Conservation (phyloP, 2,329 filamentous ascomycete genomes). For the Diaporthe amygdali region DNA sequence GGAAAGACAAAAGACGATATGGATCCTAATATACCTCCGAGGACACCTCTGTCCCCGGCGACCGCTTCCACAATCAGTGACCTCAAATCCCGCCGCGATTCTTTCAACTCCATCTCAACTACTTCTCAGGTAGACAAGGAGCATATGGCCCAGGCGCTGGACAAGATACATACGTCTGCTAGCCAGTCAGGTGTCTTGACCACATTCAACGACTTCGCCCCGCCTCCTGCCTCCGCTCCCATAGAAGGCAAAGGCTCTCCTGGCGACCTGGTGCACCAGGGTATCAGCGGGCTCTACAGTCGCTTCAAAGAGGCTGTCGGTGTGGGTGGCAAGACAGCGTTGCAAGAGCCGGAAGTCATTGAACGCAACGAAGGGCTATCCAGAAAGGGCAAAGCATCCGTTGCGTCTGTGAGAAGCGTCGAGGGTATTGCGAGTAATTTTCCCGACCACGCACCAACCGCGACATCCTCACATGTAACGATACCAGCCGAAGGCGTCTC, state of each 20-base stretch:
- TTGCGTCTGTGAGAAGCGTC: conserved; percentile 31
- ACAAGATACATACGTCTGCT: conserved; percentile 88
- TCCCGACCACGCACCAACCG: conserved; percentile 31
- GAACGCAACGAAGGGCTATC: conserved; percentile 41
- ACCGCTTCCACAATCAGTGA: conserved; percentile 34
- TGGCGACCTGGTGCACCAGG: conserved; percentile 80
- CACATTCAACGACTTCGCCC: conserved; percentile 91
- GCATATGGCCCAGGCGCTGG: conserved; percentile 76
- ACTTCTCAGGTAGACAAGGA: conserved; percentile 69
- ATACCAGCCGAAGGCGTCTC: conserved; percentile 42
- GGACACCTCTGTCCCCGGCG: conserved; percentile 40
- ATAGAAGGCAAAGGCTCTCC: conserved; percentile 73
- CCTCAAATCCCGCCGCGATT: conserved; percentile 44
- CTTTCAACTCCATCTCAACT: conserved; percentile 49
- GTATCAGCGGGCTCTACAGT: conserved; percentile 87
- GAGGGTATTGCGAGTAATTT: conserved; percentile 28
- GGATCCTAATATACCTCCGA: conserved; percentile 24
- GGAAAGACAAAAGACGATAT: neutral
- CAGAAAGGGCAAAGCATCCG: conserved; percentile 30
- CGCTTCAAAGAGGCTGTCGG: conserved; percentile 84
- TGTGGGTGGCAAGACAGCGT: conserved; percentile 55
- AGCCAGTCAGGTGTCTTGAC: conserved; percentile 85
- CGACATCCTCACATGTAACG: conserved; percentile 19
- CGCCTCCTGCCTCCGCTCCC: conserved; percentile 64
- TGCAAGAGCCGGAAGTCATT: conserved; percentile 44